Evolutionary conservation across 1,284 basidiomycete genomes (phyloP).

Genomic region (Rhodotorula sp.): DNA sequence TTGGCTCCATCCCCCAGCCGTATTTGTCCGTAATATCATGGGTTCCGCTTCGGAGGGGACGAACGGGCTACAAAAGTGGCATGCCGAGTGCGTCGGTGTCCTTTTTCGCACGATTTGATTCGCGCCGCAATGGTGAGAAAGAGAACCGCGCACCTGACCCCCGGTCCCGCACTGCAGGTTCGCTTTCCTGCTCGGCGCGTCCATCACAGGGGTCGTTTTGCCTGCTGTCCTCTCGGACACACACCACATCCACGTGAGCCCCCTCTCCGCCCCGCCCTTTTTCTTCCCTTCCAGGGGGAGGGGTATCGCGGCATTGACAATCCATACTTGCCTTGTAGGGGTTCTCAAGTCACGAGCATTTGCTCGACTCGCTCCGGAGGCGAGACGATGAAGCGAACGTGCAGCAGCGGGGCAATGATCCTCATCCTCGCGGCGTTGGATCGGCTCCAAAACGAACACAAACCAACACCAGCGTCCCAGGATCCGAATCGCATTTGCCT

Average conservation of each 20-base stretch:
- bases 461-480: background rate
- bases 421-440: background rate
- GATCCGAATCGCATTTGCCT: background rate
- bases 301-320: too few species aligned
- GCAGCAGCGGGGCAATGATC: background rate
- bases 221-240: slow-evolving; percentile 4
- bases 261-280: too few species aligned
- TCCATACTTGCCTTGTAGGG: background rate
- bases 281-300: too few species aligned
- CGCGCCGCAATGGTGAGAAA: background rate
- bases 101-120: background rate
- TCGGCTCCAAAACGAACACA: background rate
- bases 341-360: background rate
- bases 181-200: slow-evolving; percentile 7
- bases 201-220: background rate
- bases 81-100: slow-evolving; percentile 1
- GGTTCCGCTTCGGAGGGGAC: background rate
- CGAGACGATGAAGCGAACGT: background rate
- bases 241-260: slow-evolving; percentile 15
- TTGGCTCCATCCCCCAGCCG: background rate
- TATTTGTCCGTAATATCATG: slow-evolving; percentile 11
- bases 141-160: too few species aligned
- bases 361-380: background rate
- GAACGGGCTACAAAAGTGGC: slow-evolving; percentile 13
- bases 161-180: background rate